phyloP scores from a whole-genome alignment of 352 stramenopile genomes.

The Plasmopara muralis region DNA sequence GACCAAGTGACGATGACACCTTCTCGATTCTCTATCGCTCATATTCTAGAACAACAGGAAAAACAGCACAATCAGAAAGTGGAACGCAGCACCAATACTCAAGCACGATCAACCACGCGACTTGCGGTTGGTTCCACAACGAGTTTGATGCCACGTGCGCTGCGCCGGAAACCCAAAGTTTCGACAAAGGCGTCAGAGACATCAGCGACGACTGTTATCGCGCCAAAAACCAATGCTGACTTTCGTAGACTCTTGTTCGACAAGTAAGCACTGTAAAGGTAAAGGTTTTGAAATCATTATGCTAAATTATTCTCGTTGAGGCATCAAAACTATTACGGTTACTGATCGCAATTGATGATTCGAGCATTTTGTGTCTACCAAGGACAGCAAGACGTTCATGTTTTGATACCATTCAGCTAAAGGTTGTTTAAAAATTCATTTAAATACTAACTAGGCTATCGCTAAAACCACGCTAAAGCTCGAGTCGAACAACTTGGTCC shows the following conservation, averaged over 20 bases:
- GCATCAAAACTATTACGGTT: background rate
- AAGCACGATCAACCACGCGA: constrained; percentile 23
- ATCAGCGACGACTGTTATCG: constrained; percentile 4
- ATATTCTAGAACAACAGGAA: constrained; percentile 55
- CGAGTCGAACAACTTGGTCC: constrained; percentile 21
- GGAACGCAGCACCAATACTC: constrained; percentile 9
- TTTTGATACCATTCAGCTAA: constrained; percentile 28
- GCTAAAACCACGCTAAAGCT: constrained; percentile 3
- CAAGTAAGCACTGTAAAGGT: background rate
- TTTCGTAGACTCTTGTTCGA: constrained; percentile 49
- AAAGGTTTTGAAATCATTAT: background rate
- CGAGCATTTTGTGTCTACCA: background rate
- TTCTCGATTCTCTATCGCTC: constrained; percentile 54
- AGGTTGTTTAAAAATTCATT: constrained; percentile 17
- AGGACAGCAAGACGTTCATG: background rate
- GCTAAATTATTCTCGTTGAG: too few species aligned
- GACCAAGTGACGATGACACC: constrained; percentile 48
- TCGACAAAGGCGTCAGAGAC: constrained; percentile 21
- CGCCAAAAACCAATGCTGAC: constrained; percentile 62
- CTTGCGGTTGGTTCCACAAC: constrained; percentile 20
- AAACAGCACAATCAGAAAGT: constrained; percentile 36
- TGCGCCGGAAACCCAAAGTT: constrained; percentile 28
- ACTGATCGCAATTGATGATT: background rate
- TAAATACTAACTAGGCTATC: constrained; percentile 13
- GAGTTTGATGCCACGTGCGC: constrained; percentile 48